Base-by-base conservation (phyloP, 306 rosid genomes). In the Prunus davidiana region DNA sequence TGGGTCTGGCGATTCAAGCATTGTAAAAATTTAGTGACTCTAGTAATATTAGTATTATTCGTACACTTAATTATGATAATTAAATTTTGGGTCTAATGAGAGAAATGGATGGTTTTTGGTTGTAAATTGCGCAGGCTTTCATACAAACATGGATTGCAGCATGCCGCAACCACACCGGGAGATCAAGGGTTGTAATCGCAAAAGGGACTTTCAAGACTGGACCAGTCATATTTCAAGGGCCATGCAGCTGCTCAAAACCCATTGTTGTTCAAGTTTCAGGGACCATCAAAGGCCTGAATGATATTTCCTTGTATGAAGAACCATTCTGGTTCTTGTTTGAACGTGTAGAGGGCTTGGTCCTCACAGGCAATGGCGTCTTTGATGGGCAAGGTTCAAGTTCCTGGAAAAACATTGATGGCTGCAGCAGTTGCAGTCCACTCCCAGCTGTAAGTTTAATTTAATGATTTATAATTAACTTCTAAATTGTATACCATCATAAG, bases 341-440 rank as follows among this genome's bases (percentile, higher is more conserved):
- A 78, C 11, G 61, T 7, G 51, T 86, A 47, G 8, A 70, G 51
- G 93, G 95, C 28, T 14, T 95, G 50, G 77, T 87, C 19, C 24
- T 95, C 22, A 34, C 85, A 27, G 98, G 97, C n/a, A 74, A 80
- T 0, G 97, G 98, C 34, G 79, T 76, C 16, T 84, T 95, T 22
- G 86, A 95, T 79, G 98, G 93, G 2, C 96, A 84, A 76, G 98
- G 97, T 28, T 47, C 61, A 45, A 0, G 45, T 0, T 71, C 85
- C 34, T 95, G 97, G 98, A 2, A 72, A 65, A 28, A 64, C 83
- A 55, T 82, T 4, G 76, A 78, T 3, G 76, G 76, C n/a, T 88
- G 97, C 22, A 78, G 73, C 3, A 2, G 65, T 9, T 94, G 97
- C 72, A 30, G 1, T 1, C 87, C 83, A 72, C 86, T 86, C 12